Conservation (phyloP, 2,329 filamentous ascomycete species). For the Coleophoma cylindrospora region DNA sequence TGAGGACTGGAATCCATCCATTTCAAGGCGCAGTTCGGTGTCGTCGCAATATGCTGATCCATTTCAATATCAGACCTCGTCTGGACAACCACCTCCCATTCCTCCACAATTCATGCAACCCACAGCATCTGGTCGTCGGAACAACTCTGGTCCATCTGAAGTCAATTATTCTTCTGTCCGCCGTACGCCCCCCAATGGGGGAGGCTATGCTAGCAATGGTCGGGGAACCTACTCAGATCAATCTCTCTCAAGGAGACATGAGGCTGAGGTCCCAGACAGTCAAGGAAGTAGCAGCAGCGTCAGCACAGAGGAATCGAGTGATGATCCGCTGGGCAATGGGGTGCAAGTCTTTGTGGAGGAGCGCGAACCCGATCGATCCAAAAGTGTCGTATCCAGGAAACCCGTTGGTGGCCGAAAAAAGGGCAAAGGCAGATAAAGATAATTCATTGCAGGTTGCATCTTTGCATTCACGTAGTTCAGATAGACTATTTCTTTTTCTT, state of each 20-base stretch:
- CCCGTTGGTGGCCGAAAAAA: conserved; percentile 16
- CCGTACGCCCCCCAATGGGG: conserved; percentile 12
- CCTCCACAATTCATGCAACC: conserved; percentile 26
- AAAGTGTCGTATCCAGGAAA: conserved; percentile 12
- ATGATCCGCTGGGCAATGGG: conserved; percentile 22
- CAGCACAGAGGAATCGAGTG: conserved; percentile 14
- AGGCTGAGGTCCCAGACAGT: conserved; percentile 12
- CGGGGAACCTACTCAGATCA: conserved; percentile 17
- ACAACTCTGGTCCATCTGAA: conserved; percentile 28
- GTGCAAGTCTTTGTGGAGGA: conserved; percentile 21
- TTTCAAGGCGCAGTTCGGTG: conserved; percentile 26
- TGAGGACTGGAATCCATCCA: conserved; percentile 34
- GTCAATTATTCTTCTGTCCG: conserved; percentile 25
- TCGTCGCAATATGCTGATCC: conserved; percentile 26
- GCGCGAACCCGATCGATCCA: conserved; percentile 5
- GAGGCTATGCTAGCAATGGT: conserved; percentile 12
- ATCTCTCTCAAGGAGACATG: conserved; percentile 7
- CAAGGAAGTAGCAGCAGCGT: conserved; percentile 5
- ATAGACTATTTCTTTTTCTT: conserved; percentile 6
- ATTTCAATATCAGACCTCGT: conserved; percentile 31
- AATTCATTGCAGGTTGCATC: neutral
- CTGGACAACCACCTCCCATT: conserved; percentile 18
- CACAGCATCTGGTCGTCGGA: conserved; percentile 22
- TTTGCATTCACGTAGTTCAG: neutral
- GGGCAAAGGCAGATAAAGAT: conserved; percentile 11